Conservation (phyloP, 441 rosid species). For the Biscutella auriculata region DNA sequence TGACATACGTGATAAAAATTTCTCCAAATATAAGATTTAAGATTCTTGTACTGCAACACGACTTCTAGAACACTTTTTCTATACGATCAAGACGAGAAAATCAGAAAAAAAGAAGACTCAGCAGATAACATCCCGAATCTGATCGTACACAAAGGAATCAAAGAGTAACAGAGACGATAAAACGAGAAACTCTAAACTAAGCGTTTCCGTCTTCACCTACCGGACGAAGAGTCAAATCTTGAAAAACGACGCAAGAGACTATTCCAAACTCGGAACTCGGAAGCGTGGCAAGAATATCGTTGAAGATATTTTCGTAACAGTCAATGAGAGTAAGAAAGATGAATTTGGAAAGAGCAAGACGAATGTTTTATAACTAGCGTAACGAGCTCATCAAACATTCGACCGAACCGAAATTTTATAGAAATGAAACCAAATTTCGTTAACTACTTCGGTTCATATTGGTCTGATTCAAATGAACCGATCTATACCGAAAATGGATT, state of each 20-base stretch:
- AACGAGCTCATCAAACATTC: neutral
- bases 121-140: neutral
- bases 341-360: neutral
- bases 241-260: neutral
- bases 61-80: neutral
- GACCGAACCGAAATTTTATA: neutral
- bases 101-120: neutral
- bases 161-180: neutral
- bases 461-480: neutral
- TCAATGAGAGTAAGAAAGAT: constrained; percentile 17
- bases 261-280: neutral
- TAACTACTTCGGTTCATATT: neutral
- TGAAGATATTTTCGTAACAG: constrained; percentile 7
- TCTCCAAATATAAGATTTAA: neutral
- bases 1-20: neutral
- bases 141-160: constrained; percentile 4
- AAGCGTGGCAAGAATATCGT: constrained; percentile 1
- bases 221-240: neutral
- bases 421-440: neutral
- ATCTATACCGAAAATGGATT: neutral
- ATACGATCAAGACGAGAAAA: constrained; percentile 4
- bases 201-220: neutral
- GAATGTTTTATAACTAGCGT: neutral
- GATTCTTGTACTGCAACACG: neutral
- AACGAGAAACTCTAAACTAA: neutral